Percentiles rank a stretch among this genome's conserved stretches.
These are phyloP conservation scores for Echium plantagineum DNA, from an alignment of 257 asterid genomes.

Conservation along the genomic window DNA sequence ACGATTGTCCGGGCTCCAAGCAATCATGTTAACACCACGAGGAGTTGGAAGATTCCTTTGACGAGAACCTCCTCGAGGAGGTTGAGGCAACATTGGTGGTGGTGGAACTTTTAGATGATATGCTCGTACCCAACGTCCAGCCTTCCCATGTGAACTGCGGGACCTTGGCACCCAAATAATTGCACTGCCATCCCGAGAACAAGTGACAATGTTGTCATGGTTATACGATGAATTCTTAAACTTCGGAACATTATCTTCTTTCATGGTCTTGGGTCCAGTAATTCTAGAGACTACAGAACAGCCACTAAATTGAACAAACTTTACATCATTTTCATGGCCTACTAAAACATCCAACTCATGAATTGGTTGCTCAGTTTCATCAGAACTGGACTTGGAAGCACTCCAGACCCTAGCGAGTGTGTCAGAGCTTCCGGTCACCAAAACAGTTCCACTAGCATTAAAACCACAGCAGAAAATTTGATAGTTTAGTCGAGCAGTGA, in stretches of 20 bases:
- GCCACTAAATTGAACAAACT: slow-evolving; percentile 96
- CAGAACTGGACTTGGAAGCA: slow-evolving; percentile 67
- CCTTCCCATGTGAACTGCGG: too few relatives aligned
- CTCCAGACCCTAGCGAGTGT: slow-evolving; percentile 97
- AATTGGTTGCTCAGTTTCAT: slow-evolving; percentile 81
- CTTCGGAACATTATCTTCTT: slow-evolving; percentile 68
- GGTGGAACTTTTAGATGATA: too few relatives aligned
- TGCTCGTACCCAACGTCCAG: too few relatives aligned
- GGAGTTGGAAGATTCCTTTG: too few relatives aligned
- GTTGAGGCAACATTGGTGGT: too few relatives aligned
- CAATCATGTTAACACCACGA: too few relatives aligned
- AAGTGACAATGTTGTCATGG: slow-evolving; percentile 92
- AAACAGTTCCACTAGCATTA: slow-evolving; percentile 90
- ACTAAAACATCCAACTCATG: slow-evolving; percentile 86
- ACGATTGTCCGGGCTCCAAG: slow-evolving; percentile 99
- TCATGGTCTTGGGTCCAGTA: slow-evolving; percentile 43
- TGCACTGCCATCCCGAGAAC: too few relatives aligned
- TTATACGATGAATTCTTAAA: slow-evolving; percentile 85
- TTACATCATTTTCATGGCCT: slow-evolving; percentile 98
- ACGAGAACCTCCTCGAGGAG: too few relatives aligned
- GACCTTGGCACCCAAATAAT: too few relatives aligned
- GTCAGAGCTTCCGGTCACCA: slow-evolving; percentile 97
- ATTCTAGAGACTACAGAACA: slow-evolving; percentile 64
- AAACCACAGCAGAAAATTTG: slow-evolving; percentile 90
- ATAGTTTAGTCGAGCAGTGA: slow-evolving; percentile 45